phyloP scores from a whole-genome alignment of 495 filamentous ascomycete genomes.

The Bryoglossum gracile region DNA sequence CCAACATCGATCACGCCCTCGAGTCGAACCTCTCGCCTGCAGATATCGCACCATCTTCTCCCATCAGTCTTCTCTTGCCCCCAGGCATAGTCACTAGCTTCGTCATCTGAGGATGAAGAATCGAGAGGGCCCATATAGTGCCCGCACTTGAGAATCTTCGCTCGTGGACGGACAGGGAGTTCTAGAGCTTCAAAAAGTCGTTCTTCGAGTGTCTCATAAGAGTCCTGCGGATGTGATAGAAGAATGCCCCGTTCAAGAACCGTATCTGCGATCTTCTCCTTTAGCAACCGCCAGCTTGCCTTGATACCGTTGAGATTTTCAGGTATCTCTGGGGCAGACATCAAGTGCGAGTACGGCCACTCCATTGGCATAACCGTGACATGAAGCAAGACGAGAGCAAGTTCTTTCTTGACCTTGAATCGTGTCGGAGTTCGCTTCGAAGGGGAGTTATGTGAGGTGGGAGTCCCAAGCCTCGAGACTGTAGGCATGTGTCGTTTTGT shows the following conservation, averaged over 20 bases:
- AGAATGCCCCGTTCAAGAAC: conserved; percentile 79
- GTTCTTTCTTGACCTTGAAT: conserved; percentile 38
- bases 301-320: conserved; percentile 50
- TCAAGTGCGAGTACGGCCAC: conserved; percentile 57
- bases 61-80: conserved; percentile 31
- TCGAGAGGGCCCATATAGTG: conserved; percentile 52
- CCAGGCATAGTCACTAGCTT: conserved; percentile 28
- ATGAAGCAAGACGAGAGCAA: conserved; percentile 80
- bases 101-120: conserved; percentile 35
- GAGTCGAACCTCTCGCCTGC: conserved; percentile 43
- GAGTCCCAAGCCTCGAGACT: conserved; percentile 39
- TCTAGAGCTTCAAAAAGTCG: conserved; percentile 83
- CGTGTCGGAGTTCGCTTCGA: conserved; percentile 44
- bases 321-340: conserved; percentile 37
- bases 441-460: conserved; percentile 30
- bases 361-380: conserved; percentile 72
- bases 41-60: conserved; percentile 54
- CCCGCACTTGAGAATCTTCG: conserved; percentile 70
- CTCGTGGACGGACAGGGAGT: conserved; percentile 51
- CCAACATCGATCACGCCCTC: conserved; percentile 18
- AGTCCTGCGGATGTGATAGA: conserved; percentile 80
- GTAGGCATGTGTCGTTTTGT: conserved; percentile 36
- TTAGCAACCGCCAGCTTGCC: conserved; percentile 66
- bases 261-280: conserved; percentile 68
- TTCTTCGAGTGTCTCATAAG: conserved; percentile 90